These are phyloP conservation scores for Thuidium tamariscinum DNA, from an alignment of 225 moss, liverwort and hornwort species.

Conservation along the genomic window DNA sequence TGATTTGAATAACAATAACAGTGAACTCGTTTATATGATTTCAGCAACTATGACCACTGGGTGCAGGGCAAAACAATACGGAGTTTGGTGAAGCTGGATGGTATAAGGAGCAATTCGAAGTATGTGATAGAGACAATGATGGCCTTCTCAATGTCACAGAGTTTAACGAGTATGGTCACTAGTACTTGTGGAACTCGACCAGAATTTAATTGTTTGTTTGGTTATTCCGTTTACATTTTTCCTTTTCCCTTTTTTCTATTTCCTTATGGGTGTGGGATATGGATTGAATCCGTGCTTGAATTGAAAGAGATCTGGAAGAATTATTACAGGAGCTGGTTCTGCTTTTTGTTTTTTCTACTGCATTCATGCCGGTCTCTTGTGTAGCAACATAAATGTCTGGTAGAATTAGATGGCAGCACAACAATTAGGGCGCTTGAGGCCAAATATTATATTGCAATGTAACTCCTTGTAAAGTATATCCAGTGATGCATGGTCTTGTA, in stretches of 20 bases:
- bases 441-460: not conserved
- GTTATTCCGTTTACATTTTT: not conserved
- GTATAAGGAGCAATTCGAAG: constrained; percentile 63
- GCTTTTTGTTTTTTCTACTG: not conserved
- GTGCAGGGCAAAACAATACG: constrained; percentile 29
- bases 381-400: not conserved
- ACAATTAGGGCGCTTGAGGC: not conserved
- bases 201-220: not conserved
- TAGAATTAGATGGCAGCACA: not conserved
- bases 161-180: constrained; percentile 38
- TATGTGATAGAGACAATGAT: constrained; percentile 56
- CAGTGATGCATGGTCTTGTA: not conserved
- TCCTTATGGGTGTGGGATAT: not conserved
- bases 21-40: not conserved
- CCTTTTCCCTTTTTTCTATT: not conserved
- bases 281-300: not conserved
- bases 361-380: not conserved
- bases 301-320: not conserved
- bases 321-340: not conserved
- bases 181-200: not conserved
- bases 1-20: not conserved
- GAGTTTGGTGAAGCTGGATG: constrained; percentile 59
- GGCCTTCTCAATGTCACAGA: constrained; percentile 53
- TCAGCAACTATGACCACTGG: not conserved
- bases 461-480: not conserved